Conservation (phyloP, 495 filamentous ascomycete genomes). For the Lichina pygmaea region DNA sequence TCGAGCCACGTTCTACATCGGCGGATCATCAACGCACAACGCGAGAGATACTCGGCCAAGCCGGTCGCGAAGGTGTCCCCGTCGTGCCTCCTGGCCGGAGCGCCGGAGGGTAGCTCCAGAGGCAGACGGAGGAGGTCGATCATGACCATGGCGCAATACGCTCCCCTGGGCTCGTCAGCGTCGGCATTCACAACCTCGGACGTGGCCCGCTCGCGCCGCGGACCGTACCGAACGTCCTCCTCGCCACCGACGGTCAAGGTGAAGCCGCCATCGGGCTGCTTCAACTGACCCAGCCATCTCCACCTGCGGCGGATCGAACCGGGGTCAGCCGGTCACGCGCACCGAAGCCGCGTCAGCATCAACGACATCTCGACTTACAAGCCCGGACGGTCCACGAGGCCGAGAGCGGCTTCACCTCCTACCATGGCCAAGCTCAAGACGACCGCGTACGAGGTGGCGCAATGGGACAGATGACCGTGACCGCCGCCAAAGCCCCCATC, state of each 20-base stretch:
- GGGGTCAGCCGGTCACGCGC: not conserved
- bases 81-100: conserved; percentile 19
- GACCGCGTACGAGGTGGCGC: conserved; percentile 67
- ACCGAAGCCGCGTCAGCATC: not conserved
- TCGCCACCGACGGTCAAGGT: conserved; percentile 57
- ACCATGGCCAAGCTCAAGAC: conserved; percentile 53
- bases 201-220: not conserved
- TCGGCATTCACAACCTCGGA: not conserved
- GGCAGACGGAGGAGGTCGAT: conserved; percentile 65
- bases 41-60: conserved; percentile 50
- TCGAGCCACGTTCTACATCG: conserved; percentile 1
- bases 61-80: conserved; percentile 30
- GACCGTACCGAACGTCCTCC: conserved; percentile 57
- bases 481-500: conserved; percentile 82
- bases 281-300: conserved; percentile 63
- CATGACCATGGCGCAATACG: conserved; percentile 66
- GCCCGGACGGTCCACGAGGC: conserved; percentile 48
- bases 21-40: conserved; percentile 33
- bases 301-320: conserved; percentile 19
- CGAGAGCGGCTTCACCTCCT: conserved; percentile 41
- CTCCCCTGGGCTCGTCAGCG: conserved; percentile 27
- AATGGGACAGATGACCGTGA: conserved; percentile 66
- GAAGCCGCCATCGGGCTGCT: conserved; percentile 67
- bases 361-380: conserved; percentile 24
- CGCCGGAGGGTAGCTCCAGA: conserved; percentile 37